phyloP scores from a whole-genome alignment of 2,329 filamentous ascomycete species.

The Arachnopeziza araneosa region DNA sequence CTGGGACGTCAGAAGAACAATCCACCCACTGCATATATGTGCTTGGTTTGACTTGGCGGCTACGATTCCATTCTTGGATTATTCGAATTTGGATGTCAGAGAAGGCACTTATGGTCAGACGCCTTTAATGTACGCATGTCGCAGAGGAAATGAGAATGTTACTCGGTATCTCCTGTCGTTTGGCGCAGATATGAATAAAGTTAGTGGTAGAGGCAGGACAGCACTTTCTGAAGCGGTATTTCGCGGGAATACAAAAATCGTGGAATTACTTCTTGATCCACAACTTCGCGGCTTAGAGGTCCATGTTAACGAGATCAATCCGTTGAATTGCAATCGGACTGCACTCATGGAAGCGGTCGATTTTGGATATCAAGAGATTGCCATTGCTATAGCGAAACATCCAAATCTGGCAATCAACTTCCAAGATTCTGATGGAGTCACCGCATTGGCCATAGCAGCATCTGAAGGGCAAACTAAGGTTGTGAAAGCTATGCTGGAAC shows the following conservation, averaged over 20 bases:
- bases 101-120: constrained; percentile 27
- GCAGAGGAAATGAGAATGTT: constrained; percentile 28
- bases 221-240: constrained; percentile 14
- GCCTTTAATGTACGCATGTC: constrained; percentile 29
- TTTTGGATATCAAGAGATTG: constrained; percentile 1
- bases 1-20: constrained; percentile 17
- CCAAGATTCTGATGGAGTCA: constrained; percentile 8
- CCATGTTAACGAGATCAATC: constrained; percentile 7
- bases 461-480: background rate
- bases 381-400: constrained; percentile 5
- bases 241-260: constrained; percentile 3
- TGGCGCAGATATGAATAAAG: constrained; percentile 9
- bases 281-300: background rate
- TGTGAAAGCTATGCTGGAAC: constrained; percentile 5
- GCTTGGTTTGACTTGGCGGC: constrained; percentile 14
- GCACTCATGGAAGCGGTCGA: constrained; percentile 11
- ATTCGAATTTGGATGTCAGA: constrained; percentile 7
- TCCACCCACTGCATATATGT: constrained; percentile 16
- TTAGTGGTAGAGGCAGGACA: constrained; percentile 9
- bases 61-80: constrained; percentile 7
- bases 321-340: constrained; percentile 3
- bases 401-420: constrained; percentile 6
- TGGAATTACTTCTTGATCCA: constrained; percentile 8
- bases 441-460: constrained; percentile 10
- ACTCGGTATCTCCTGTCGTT: constrained; percentile 16